Conservation (phyloP, 345 rosid genomes). For the Lenwebbia sp. region DNA sequence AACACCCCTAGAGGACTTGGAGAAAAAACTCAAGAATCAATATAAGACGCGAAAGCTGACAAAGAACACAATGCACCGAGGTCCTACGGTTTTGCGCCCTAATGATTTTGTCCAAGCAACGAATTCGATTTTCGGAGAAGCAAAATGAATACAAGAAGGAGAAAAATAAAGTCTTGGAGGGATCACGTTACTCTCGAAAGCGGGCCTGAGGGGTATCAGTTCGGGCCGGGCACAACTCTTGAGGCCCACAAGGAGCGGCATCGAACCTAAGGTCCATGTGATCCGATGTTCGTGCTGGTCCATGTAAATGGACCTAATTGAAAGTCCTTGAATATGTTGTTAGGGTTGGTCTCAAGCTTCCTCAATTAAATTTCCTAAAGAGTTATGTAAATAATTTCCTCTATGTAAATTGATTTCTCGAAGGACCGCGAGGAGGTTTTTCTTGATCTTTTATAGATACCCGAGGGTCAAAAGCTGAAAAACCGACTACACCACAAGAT, state of each 20-base stretch:
- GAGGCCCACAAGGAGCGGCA: neutral
- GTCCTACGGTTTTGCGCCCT: too few species aligned
- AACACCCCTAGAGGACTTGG: too few species aligned
- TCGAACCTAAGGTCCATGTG: neutral
- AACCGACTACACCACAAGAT: neutral
- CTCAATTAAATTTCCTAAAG: neutral
- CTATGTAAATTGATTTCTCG: neutral
- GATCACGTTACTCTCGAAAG: too few species aligned
- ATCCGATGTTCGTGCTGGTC: neutral
- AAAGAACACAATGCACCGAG: too few species aligned
- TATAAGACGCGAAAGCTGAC: too few species aligned
- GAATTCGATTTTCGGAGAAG: too few species aligned
- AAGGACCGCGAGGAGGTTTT: neutral
- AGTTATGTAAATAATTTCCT: neutral
- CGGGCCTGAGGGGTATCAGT: accelerated
- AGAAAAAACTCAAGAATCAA: too few species aligned
- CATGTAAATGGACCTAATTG: neutral
- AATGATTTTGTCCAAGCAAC: too few species aligned
- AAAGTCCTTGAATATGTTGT: neutral
- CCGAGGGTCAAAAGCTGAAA: neutral
- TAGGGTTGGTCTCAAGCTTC: neutral
- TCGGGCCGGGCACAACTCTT: accelerated
- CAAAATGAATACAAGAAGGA: too few species aligned
- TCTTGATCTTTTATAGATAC: neutral
- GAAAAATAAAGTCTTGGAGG: too few species aligned